A percentile compares a stretch with the other conserved stretches of the same genome.
phyloP scores from a whole-genome alignment of 805 yeast genomes.

The Candida sanyiensis region DNA sequence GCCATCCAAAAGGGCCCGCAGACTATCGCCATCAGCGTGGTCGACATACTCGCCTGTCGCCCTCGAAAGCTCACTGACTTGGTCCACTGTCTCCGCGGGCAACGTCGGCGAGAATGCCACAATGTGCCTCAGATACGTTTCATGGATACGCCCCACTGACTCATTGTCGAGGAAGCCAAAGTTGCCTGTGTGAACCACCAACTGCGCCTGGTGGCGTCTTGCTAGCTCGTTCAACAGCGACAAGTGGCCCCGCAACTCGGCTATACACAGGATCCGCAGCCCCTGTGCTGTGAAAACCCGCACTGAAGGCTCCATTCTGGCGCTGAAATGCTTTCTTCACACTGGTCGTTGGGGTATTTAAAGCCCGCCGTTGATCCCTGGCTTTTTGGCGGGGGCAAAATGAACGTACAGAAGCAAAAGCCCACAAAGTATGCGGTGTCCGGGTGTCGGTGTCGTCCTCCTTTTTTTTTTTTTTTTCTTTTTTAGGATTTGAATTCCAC shows the following conservation, averaged over 20 bases:
- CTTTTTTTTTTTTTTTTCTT: too few species aligned
- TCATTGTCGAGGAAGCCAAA: conserved; percentile 69
- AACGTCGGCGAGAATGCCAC: conserved; percentile 61
- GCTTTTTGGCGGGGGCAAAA: too few species aligned
- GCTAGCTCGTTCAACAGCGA: conserved; percentile 47
- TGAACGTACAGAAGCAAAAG: too few species aligned
- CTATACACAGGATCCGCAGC: conserved; percentile 40
- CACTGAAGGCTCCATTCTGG: too few species aligned
- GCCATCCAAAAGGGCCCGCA: conserved; percentile 30
- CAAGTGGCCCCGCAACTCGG: conserved; percentile 53
- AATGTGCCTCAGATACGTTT: conserved; percentile 55
- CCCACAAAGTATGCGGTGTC: too few species aligned
- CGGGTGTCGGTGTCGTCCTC: too few species aligned
- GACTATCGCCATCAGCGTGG: conserved; percentile 27
- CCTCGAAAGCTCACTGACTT: conserved; percentile 47
- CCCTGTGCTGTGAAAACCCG: conserved; percentile 24
- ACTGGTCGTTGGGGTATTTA: too few species aligned
- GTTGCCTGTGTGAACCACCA: conserved; percentile 68
- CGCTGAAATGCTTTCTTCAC: too few species aligned
- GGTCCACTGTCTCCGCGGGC: conserved; percentile 41
- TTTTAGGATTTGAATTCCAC: too few species aligned
- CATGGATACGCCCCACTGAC: conserved; percentile 48
- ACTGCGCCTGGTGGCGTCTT: conserved; percentile 37
- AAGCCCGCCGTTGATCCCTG: too few species aligned
- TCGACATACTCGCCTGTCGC: conserved; percentile 38